Evolutionary conservation across 1,284 basidiomycete species (phyloP), one percentile per base, ranked within the genome.

Genomic region (Uromyces viciae-fabae): DNA sequence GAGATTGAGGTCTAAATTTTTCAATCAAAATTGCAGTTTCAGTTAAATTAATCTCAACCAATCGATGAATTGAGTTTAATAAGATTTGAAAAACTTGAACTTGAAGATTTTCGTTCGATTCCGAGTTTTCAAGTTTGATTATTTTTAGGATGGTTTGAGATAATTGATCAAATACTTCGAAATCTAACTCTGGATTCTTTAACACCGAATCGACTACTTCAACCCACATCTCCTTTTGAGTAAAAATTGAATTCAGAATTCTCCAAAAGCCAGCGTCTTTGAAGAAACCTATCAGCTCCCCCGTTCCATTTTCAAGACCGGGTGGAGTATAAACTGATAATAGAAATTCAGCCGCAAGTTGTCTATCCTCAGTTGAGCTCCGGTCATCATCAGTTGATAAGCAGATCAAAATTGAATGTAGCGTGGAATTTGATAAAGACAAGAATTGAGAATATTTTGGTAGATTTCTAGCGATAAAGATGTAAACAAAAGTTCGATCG

Each of bases 401-500:
- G 11, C 90, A 90, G 68, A 92, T 88, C 49, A 99, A 90, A 82
- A 98, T 91, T 58, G 88, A 88, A 82, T 94, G 91, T 4, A 95
- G 88, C 0, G 90, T 88, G 60, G 89, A 91, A 1, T 90, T 90
- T 0, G 91, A 87, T 52, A 95, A 88, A 81, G 89, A 87, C 81
- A 98, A 89, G 86, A 92, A 95, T 86, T 98, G 95, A 0, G 92
- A 91, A 86, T 98, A 99, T 87, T 98, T 99, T 0, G 97, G 94
- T 19, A 97, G 90, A 85, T 98, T 99, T 81, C 95, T 92, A 0
- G 97, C 94, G 81, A 98, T 90, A 86, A 99, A 99, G 83, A 99
- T 98, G 85, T 95, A 91, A 71, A 96, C 89, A 86, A 99, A 94
- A 2, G 92, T 94, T 74, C 88, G 87, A 84, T 93, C 93, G 46